Evolutionary conservation across 768 basidiomycete species (phyloP), one percentile per base, ranked within the genome.

Genomic region (Leccinellum albellum): DNA sequence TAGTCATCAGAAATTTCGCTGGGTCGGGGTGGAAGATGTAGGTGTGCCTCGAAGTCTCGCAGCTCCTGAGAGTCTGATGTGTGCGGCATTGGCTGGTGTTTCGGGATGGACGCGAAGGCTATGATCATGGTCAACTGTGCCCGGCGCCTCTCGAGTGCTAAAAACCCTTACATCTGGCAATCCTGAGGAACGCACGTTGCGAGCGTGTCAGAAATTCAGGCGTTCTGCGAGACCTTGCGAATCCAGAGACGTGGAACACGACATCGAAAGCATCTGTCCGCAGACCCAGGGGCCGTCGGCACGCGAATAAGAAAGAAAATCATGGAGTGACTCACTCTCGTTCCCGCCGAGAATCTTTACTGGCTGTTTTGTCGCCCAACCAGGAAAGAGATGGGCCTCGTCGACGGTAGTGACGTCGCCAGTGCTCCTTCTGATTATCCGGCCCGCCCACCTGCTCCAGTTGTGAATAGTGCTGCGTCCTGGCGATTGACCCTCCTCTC

Each of bases 71-170:
- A 23, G 23, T 60, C 68, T 24, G 66, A 33, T 35, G 58, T 21
- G 6, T 42, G 58, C 8, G 55, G 59, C 63, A 23, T 72, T 3
- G 68, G 56, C 21, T 70, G 75, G 4, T 85, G 70, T 64, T 87
- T 90, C 6, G 90, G 88, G 7, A 93, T 70, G 3, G 84, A 77
- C 26, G 88, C 91, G 66, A 88, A 91, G 10, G 84, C 91, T 92
- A 55, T 14, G 31, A 29, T 28, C 15, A 35, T 33, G 45, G 47
- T 60, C 44, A 62, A 54, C 35, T n/a, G 14, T 45, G 49, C 46
- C 44, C 49, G 21, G 10, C 20, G 32, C 17, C 21, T 60, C 3
- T 14, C 28, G 24, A 46, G 20, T 24, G 53, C 29, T 52, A 42
- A 40, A 37, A 42, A 37, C 12, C 26, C 63, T 55, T 62, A 91